These are phyloP conservation scores for Dunaliella sp. DNA, from an alignment of 139 green algal genomes.

Conservation along the genomic window DNA sequence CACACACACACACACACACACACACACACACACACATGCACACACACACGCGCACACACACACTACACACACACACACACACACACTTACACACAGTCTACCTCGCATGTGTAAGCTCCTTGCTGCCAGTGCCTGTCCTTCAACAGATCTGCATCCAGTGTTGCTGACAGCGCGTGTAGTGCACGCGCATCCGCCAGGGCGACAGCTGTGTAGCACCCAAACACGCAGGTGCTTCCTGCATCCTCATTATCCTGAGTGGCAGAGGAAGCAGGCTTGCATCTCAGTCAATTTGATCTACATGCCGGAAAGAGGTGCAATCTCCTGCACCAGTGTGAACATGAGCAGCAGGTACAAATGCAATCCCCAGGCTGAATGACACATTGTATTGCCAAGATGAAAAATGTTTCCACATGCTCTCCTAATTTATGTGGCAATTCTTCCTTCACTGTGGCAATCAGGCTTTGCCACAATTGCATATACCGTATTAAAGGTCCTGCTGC, in stretches of 20 bases:
- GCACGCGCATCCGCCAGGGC: conserved; percentile 30
- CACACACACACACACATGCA: neutral
- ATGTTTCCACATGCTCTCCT: neutral
- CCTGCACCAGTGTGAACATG: neutral
- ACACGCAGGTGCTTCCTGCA: conserved; percentile 11
- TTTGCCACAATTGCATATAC: too few relatives aligned
- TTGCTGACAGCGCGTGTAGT: conserved; percentile 27
- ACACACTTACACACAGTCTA: neutral
- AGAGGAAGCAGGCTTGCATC: neutral
- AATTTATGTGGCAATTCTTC: neutral
- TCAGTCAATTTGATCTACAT: neutral
- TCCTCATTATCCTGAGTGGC: conserved; percentile 24
- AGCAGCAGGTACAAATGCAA: neutral
- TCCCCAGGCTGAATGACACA: too few relatives aligned
- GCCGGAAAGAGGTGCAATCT: neutral
- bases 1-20: neutral
- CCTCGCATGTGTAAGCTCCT: conserved; percentile 36
- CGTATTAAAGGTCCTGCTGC: too few relatives aligned
- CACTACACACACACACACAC: neutral
- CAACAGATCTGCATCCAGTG: conserved; percentile 25
- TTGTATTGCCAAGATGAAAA: too few relatives aligned
- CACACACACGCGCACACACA: neutral
- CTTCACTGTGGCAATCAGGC: too few relatives aligned
- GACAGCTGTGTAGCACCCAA: conserved; percentile 46
- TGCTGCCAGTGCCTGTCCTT: conserved; percentile 33